Percentiles rank a stretch among this genome's conserved stretches.
phyloP scores from a whole-genome alignment of 1,284 basidiomycete genomes.

The Leccinum pallidistipes region DNA sequence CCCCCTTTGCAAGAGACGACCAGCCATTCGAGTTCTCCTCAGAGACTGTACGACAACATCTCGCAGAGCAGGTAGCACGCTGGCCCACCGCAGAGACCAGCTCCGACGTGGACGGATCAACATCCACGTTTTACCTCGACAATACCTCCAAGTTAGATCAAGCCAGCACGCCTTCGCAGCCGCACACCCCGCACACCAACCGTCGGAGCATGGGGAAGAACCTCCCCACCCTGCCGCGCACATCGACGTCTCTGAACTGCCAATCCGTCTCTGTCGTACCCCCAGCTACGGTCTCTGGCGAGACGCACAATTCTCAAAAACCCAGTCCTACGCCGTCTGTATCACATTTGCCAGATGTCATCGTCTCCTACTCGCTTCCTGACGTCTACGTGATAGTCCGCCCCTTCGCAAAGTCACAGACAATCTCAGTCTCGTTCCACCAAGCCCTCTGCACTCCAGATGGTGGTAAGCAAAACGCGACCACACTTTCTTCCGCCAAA shows the following conservation, averaged over 20 bases:
- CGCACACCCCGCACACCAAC: background rate
- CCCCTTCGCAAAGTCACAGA: slow-evolving; percentile 37
- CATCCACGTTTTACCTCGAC: slow-evolving; percentile 58
- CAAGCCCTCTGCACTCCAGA: slow-evolving; percentile 70
- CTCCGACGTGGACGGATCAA: slow-evolving; percentile 42
- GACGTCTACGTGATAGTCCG: background rate
- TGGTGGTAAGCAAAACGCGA: slow-evolving; percentile 75
- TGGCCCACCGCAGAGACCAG: slow-evolving; percentile 26
- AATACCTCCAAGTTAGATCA: slow-evolving; percentile 3
- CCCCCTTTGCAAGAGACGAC: slow-evolving; percentile 59
- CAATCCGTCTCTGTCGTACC: slow-evolving; percentile 21
- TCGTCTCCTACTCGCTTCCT: slow-evolving; percentile 12
- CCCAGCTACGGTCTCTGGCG: background rate
- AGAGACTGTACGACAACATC: slow-evolving; percentile 56
- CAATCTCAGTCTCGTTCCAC: slow-evolving; percentile 50
- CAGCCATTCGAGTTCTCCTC: slow-evolving; percentile 51
- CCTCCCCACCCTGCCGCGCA: slow-evolving; percentile 41
- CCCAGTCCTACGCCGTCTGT: slow-evolving; percentile 10
- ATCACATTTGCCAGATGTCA: slow-evolving; percentile 10
- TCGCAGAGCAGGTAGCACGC: slow-evolving; percentile 46
- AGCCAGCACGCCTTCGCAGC: background rate
- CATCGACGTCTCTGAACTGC: slow-evolving; percentile 45
- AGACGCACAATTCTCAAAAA: background rate
- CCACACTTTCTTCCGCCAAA: slow-evolving; percentile 88
- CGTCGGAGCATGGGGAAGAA: too few species aligned